A percentile compares a stretch with the other conserved stretches of the same genome.
phyloP scores from a whole-genome alignment of 148 eudicot genomes.

The Vaccinium darrowii region DNA sequence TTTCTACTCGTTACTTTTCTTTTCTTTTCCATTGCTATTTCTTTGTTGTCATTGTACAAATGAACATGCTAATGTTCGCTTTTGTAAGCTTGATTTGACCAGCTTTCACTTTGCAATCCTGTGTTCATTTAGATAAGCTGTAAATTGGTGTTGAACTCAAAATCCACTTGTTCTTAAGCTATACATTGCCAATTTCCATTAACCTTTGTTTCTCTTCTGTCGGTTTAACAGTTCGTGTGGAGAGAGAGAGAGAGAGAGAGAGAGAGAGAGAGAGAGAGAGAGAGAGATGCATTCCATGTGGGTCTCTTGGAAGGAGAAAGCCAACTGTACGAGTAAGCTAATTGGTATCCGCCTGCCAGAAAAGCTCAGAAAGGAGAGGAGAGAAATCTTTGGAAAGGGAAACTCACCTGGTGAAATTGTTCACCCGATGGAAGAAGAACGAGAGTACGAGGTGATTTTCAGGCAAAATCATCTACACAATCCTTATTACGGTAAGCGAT shows the following conservation, averaged over 20 bases:
- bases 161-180: too few species aligned
- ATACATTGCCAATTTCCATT: not conserved
- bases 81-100: not conserved
- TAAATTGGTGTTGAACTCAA: too few species aligned
- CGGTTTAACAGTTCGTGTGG: not conserved
- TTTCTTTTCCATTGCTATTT: not conserved
- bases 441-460: not conserved
- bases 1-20: not conserved
- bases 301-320: slow-evolving; percentile 31
- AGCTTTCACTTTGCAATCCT: too few species aligned
- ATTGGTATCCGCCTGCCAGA: slow-evolving; percentile 16
- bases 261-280: slow-evolving; percentile 10
- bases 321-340: slow-evolving; percentile 24
- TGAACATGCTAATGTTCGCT: not conserved
- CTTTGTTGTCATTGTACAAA: not conserved
- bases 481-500: slow-evolving; percentile 7
- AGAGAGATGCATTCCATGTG: slow-evolving; percentile 33
- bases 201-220: not conserved
- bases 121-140: too few species aligned
- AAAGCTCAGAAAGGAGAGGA: not conserved
- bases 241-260: not conserved
- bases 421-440: not conserved
- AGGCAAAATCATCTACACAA: not conserved
- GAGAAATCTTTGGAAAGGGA: not conserved
- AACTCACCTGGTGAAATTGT: not conserved